Conservation (phyloP, 1,284 basidiomycete species). For the Kwoniella shivajii region DNA sequence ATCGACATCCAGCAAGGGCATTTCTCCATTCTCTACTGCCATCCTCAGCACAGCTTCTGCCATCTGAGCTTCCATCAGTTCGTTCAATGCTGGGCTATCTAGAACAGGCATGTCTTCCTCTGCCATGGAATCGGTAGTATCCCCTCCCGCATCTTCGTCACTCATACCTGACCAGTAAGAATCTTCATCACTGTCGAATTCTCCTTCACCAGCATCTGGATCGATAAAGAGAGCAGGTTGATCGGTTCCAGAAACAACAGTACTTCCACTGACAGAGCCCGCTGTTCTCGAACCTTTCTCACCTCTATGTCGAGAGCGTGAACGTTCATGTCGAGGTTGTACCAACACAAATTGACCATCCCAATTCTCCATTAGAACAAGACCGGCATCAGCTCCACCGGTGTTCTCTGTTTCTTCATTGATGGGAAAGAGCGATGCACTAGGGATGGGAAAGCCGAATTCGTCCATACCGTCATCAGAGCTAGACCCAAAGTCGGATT, state of each 20-base stretch:
- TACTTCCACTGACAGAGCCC: slow-evolving; percentile 42
- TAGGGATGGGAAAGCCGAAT: slow-evolving; percentile 46
- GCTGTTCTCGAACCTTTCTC: slow-evolving; percentile 34
- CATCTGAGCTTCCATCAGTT: slow-evolving; percentile 40
- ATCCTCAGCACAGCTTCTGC: slow-evolving; percentile 17
- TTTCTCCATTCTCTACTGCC: slow-evolving; percentile 21
- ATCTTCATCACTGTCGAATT: slow-evolving; percentile 25
- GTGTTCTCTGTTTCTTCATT: slow-evolving; percentile 7
- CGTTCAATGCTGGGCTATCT: slow-evolving; percentile 46
- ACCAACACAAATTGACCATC: slow-evolving; percentile 51
- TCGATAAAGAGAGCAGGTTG: slow-evolving; percentile 45
- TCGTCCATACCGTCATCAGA: slow-evolving; percentile 47
- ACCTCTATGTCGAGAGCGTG: slow-evolving; percentile 29
- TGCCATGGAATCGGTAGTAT: slow-evolving; percentile 52
- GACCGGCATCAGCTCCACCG: slow-evolving; percentile 17
- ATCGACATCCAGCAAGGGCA: slow-evolving; percentile 9
- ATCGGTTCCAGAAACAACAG: slow-evolving; percentile 35
- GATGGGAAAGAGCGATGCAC: slow-evolving; percentile 21
- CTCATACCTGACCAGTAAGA: slow-evolving; percentile 41
- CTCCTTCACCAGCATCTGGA: slow-evolving; percentile 37
- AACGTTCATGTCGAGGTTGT: slow-evolving; percentile 40
- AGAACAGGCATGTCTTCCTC: slow-evolving; percentile 54
- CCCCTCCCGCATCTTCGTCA: slow-evolving; percentile 45
- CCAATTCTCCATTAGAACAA: slow-evolving; percentile 54
- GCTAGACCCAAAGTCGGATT: slow-evolving; percentile 34